Conservation (phyloP, 1,284 basidiomycete genomes). For the Ceratobasidium sp. region DNA sequence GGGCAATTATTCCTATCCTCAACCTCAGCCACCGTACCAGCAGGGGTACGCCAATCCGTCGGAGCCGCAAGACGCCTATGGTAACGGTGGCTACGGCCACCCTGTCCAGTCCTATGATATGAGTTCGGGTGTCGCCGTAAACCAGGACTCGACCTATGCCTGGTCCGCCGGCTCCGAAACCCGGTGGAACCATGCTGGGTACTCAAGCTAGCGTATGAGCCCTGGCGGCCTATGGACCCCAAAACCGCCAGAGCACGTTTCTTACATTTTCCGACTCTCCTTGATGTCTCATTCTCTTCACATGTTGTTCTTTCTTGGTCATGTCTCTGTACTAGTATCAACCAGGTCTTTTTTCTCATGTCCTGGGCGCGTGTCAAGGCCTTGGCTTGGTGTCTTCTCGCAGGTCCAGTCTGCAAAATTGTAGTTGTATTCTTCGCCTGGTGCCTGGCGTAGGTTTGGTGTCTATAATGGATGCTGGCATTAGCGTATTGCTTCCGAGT, state of each 20-base stretch:
- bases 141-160: background rate
- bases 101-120: no score
- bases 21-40: background rate
- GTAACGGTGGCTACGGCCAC: no score
- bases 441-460: background rate
- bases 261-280: background rate
- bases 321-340: conserved; percentile 14
- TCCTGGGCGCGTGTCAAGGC: conserved; percentile 20
- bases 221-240: no score
- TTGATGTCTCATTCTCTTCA: background rate
- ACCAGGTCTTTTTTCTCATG: background rate
- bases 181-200: background rate
- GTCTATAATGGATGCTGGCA: background rate
- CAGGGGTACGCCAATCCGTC: conserved; percentile 1
- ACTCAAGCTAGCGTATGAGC: no score
- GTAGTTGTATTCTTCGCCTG: conserved; percentile 3
- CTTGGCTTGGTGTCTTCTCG: conserved; percentile 2
- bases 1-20: background rate
- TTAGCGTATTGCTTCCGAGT: background rate
- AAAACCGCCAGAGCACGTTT: no score
- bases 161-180: conserved; percentile 9
- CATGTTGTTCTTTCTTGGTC: background rate
- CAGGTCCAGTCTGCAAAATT: conserved; percentile 17
- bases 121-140: no score
- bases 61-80: no score